phyloP scores from a whole-genome alignment of 352 stramenopile species.

The Globisporangium emineosum region DNA sequence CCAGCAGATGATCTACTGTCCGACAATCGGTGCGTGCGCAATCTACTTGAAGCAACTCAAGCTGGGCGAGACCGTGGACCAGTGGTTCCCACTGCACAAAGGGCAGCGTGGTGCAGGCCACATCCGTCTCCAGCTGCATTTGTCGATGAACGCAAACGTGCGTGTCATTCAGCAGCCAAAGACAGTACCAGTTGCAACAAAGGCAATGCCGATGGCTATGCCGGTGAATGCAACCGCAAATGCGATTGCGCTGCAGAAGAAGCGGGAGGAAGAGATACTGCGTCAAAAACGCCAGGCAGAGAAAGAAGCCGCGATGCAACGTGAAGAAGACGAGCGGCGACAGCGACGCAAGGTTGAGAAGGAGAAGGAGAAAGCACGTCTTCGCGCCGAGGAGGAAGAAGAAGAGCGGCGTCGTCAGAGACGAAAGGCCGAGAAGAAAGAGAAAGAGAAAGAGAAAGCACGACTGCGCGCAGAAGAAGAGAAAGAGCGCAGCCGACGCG shows the following conservation, averaged over 20 bases:
- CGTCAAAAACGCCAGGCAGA: conserved; percentile 7
- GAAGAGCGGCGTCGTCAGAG: conserved; percentile 7
- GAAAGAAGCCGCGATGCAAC: conserved; percentile 1
- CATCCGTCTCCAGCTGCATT: conserved; percentile 55
- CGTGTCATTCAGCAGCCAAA: conserved; percentile 3
- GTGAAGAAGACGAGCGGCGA: conserved; percentile 6
- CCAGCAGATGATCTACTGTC: conserved; percentile 62
- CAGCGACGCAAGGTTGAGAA: conserved; percentile 9
- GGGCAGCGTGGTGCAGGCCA: conserved; percentile 34
- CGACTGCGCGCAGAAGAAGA: conserved; percentile 1
- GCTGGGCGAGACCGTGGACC: conserved; percentile 39
- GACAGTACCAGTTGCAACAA: conserved; percentile 15
- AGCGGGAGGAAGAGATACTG: conserved; percentile 12
- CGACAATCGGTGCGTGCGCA: conserved; percentile 52
- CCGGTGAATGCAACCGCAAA: not conserved
- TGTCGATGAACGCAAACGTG: conserved; percentile 22
- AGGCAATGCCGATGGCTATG: conserved; percentile 9
- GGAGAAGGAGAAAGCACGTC: conserved; percentile 10
- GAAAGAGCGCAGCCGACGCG: not conserved
- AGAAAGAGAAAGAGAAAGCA: conserved; percentile 8
- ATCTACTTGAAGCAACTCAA: conserved; percentile 52
- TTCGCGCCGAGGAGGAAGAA: conserved; percentile 3
- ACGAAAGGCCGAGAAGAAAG: conserved; percentile 13
- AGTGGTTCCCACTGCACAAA: conserved; percentile 60
- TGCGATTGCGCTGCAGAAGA: conserved; percentile 13